These are phyloP conservation scores for Russula compacta DNA, from an alignment of 768 basidiomycete species.

Conservation along the genomic window DNA sequence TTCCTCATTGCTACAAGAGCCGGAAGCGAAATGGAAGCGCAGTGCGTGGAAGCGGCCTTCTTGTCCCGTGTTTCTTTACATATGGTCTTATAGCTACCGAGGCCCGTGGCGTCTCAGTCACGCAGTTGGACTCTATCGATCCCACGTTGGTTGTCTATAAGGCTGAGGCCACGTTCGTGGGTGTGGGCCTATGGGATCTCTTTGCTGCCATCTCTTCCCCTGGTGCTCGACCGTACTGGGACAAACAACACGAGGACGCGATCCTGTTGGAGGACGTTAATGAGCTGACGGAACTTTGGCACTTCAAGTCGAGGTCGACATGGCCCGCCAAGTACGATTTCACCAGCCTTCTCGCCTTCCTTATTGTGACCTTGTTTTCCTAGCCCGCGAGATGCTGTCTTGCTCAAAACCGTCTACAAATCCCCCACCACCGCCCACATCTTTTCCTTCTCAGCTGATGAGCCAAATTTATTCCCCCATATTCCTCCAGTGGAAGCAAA, in stretches of 20 bases:
- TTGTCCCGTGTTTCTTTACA: neutral
- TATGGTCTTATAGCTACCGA: conserved; percentile 53
- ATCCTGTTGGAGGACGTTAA: conserved; percentile 81
- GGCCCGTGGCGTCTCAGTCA: conserved; percentile 82
- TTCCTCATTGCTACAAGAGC: conserved; percentile 91
- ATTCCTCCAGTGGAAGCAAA: conserved; percentile 60
- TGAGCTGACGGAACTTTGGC: conserved; percentile 88
- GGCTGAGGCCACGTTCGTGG: conserved; percentile 95
- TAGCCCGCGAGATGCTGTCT: conserved; percentile 83
- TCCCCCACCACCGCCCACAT: conserved; percentile 92
- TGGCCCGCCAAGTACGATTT: conserved; percentile 82
- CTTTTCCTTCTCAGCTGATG: conserved; percentile 90
- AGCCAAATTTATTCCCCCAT: conserved; percentile 74
- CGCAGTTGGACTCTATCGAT: conserved; percentile 94
- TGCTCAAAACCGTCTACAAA: conserved; percentile 94
- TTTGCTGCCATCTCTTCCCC: conserved; percentile 82
- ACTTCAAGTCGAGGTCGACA: conserved; percentile 80
- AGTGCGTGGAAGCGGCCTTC: conserved; percentile 41
- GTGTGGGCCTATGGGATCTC: conserved; percentile 91
- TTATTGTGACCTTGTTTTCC: conserved; percentile 2
- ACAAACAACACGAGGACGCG: conserved; percentile 84
- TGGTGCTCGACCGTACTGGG: conserved; percentile 78
- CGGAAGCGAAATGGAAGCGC: conserved; percentile 93
- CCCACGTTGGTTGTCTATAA: conserved; percentile 93
- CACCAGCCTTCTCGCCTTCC: conserved; percentile 19